Evolutionary conservation across 169 alveolate genomes (phyloP), one percentile per base, ranked within the genome.

Genomic region (Babesia ovata): DNA sequence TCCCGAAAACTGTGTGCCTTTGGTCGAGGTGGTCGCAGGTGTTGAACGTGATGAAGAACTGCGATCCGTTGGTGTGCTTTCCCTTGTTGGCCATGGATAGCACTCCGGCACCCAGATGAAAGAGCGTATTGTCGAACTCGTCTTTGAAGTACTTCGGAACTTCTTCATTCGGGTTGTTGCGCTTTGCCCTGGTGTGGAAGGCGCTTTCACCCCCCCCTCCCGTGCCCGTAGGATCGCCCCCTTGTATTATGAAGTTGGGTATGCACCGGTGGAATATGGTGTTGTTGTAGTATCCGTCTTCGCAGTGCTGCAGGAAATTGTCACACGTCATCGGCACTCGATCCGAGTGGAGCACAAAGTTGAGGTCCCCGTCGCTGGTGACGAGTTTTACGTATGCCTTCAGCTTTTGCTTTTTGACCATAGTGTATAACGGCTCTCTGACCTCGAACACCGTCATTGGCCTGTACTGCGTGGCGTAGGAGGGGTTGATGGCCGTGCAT

Each of bases 181-280:
- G 61, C 63, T 61, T 49, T 11, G 86, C 85, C 42, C 90, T n/a
- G 22, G 79, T 75, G 75, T 75, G 67, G 62, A 83, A 83, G 50
- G 90, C 71, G 39, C 82, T 63, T 52, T 66, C 95, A n/a, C 99
- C 99, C 6, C 99, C 99, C 46, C 97, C 93, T 48, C 99, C 99
- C 44, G 92, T 86, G 57, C 91, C 91, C n/a, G 98, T 95, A 45
- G 98, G 94, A 79, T 98, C 99, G 4, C 99, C 99, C 52, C 99
- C 98, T 85, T 97, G 97, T 57, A 95, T 90, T 94, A 97, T 94
- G 79, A 96, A 95, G 53, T 95, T 95, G 14, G 94, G 93, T n/a
- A 97, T 93, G 46, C 96, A 83, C 54, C 99, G 77, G 82, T 96
- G 98, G 94, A 97, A 96, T 45, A 79, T 84, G 59, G 94, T 91